Evolutionary conservation across 257 asterid genomes (phyloP), one percentile per base, ranked within the genome.

Genomic region (Fraxinus pennsylvanica): DNA sequence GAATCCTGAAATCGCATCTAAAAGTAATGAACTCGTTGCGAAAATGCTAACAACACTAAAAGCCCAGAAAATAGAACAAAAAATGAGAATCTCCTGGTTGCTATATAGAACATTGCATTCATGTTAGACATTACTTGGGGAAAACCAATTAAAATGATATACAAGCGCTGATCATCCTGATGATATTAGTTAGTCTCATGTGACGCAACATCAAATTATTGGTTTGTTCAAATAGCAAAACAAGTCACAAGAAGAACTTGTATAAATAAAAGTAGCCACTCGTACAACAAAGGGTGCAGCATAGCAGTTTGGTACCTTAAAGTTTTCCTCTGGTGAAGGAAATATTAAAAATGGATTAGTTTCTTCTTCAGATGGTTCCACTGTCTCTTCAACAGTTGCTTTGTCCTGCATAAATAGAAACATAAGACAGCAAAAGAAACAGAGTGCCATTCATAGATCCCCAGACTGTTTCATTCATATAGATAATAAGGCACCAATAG

Each of bases 291-390:
- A 78, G 50, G 25, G 47, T 2, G 9, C 7, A 41, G 41, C 68
- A 47, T 57, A 50, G 22, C 32, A 35, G 39, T 33, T 66, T 39
- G 38, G 19, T 79, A 93, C 98, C 99, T 95, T 90, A 61, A 86
- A 79, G 85, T 95, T 95, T 82, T 95, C 92, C 79, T 85, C 88
- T 39, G 98, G 97, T 70, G 96, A 83, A 71, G 98, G 98, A 85
- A 95, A 95, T 81, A 91, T 83, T 45, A 84, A 76, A 83, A 79
- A 95, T n/a, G 99, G 99, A 84, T 95, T 93, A 52, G 86, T 66
- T 82, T 93, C 99, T 88, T 91, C 99, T 83, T 95, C 96, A 69
- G 92, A 84, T 83, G 87, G 91, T 79, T 84, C 89, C 39, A 87
- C 81, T 29, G 79, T 80, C 86, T 84, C 98, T 85, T 88, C 92